Evolutionary conservation across 148 eudicot genomes (phyloP), one percentile per base, ranked within the genome.

Genomic region (Fagopyrum tataricum): DNA sequence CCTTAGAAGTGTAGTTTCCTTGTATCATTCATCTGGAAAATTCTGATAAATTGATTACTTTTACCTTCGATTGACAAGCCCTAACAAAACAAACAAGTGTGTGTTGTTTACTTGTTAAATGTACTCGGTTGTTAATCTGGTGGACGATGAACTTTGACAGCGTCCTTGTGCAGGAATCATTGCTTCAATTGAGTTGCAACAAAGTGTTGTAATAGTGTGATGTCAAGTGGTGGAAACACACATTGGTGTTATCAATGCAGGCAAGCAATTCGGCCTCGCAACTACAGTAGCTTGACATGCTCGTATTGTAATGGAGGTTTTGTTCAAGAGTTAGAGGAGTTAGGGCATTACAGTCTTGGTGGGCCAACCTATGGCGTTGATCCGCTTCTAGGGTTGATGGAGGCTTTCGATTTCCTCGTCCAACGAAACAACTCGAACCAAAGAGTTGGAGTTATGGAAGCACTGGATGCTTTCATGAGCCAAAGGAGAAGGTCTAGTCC

Each of bases 231-330:
- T 21, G 79, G 87, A 76, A 76, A 82, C 80, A 88, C 97, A 73
- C 98, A 94, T 79, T 94, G 98, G 97, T 94, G 98, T 75, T 80
- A 91, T 77, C 87, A 85, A 76, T 94, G 98, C 82, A 72, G 75
- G 61, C 84, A 66, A 73, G 84, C 91, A 31, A 72, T 94, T 70
- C 81, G 85, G 40, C 85, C 84, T 76, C 89, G 73, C 8, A 74
- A 75, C 78, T 61, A 26, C 26, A 85, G 55, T n/a, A 80, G 75
- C 64, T 37, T 79, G 53, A 77, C 78, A 40, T 91, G 98, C 79
- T 90, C 97, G 26, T 74, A 84, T 70, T 94, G 98, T 59, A 67
- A 83, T 74, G 93, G 93, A 0, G 98, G 92, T 67, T 94, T 94
- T 73, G 81, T 94, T 42, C 88, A 91, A 61, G 98, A 94, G 75